These are phyloP conservation scores for Xylariaceae sp. DNA, from an alignment of 2,329 filamentous ascomycete genomes.

Conservation along the genomic window DNA sequence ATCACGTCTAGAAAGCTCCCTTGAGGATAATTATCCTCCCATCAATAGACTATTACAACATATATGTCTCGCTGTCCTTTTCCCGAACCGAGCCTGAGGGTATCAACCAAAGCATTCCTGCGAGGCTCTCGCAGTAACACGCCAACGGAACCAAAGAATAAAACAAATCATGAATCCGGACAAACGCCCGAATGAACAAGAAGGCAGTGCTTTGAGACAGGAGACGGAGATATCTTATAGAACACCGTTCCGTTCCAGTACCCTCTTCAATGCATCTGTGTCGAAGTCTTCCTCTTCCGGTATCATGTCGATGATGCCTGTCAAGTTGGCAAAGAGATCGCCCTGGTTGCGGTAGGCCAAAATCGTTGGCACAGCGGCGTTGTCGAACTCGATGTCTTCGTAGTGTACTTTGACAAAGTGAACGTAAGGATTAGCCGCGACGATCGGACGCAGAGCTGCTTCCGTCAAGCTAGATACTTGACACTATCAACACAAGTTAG, in stretches of 20 bases:
- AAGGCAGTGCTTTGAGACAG: too few species aligned
- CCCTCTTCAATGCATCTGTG: conserved; percentile 44
- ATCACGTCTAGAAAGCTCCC: too few species aligned
- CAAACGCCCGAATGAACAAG: too few species aligned
- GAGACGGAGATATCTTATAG: conserved; percentile 38
- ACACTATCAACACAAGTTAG: conserved; percentile 51
- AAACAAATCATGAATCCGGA: not conserved
- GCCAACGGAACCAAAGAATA: conserved; percentile 1
- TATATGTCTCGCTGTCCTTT: conserved; percentile 4
- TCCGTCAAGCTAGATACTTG: conserved; percentile 75
- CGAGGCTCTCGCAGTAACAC: conserved; percentile 9
- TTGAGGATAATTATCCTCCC: too few species aligned
- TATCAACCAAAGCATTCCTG: conserved; percentile 17
- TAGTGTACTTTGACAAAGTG: conserved; percentile 91
- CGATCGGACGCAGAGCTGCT: conserved; percentile 68
- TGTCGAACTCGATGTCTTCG: conserved; percentile 90
- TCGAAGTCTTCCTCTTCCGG: conserved; percentile 61
- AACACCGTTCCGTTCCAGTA: conserved; percentile 50
- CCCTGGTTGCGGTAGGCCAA: conserved; percentile 82
- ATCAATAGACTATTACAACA: conserved; percentile 6
- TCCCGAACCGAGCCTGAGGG: conserved; percentile 14
- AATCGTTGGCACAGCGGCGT: conserved; percentile 78
- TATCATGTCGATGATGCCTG: conserved; percentile 81
- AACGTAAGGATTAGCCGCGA: conserved; percentile 61
- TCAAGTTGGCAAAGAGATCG: conserved; percentile 84